Base-by-base conservation (phyloP, 2,329 filamentous ascomycete genomes). In the Tricladium varicosporioides region DNA sequence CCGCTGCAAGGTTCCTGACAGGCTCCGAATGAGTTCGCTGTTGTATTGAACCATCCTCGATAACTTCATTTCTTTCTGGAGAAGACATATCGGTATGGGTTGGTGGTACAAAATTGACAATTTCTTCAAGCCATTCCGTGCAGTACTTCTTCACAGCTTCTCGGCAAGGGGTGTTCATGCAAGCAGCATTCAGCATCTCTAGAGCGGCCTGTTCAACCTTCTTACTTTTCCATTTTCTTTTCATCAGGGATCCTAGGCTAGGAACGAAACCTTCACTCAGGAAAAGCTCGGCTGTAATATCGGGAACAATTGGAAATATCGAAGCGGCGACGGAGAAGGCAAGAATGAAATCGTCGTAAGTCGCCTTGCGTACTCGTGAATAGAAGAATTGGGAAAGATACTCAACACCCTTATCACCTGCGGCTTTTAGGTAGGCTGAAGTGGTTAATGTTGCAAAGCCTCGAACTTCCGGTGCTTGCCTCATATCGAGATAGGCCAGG, bases 311-410 rank as follows among this genome's bases (percentile, higher is more conserved):
- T 1, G 94, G 92, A 70, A 99, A 99, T 8, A 95, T 84, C 18
- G 87, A 85, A 1, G 92, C 85, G 5, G 92, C 91, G n/a, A 92
- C 92, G 53, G 92, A 97, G 71, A 97, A 97, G 5, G 92, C 92
- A 50, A 94, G 80, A 54, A 96, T 91, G 63, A 95, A 84, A 72
- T 96, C 91, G 67, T 97, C 92, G 62, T 92, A 90, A 19, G 88
- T 93, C 52, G 86, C 86, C 61, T 87, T 85, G 63, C 82, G 76
- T 14, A 96, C 79, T 53, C 87, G 85, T 14, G 82, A 78, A 53
- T 86, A 86, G 70, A 97, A 89, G 71, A 94, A 93, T 5, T 82
- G 81, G 5, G 83, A 82, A 50, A 97, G 83, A 63, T 86, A 82
- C 63, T 84, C 79, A 62, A 85, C 80, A 2, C 91, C 91, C 5